Conservation (phyloP, 345 rosid genomes). For the Populus nigra region DNA sequence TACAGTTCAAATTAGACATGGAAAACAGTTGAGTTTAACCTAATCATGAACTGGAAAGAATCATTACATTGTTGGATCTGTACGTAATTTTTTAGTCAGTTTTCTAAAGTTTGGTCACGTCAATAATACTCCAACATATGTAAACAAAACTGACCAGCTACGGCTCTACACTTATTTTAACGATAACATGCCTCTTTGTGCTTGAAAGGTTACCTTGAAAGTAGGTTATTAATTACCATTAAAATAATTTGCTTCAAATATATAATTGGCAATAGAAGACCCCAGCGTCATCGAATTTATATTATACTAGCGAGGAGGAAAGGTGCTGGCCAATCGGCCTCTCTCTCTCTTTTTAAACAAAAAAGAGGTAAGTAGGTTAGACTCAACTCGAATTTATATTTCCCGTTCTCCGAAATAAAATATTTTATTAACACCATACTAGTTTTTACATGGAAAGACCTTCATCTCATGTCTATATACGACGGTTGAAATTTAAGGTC, state of each 20-base stretch:
- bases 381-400: no score
- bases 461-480: no score
- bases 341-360: no score
- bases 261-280: not conserved
- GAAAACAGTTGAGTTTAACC: not conserved
- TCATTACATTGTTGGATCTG: not conserved
- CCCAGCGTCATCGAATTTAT: not conserved
- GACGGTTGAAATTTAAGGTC: no score
- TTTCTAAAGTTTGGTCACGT: not conserved
- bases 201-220: not conserved
- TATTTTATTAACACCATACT: no score
- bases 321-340: not conserved
- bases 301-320: no score
- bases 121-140: not conserved
- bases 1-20: not conserved
- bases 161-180: not conserved
- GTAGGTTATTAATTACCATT: not conserved
- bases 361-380: no score
- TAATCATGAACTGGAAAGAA: not conserved
- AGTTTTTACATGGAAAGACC: no score
- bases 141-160: not conserved
- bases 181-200: not conserved
- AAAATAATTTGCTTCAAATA: no score
- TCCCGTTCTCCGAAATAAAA: no score
- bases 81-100: not conserved